phyloP scores from a whole-genome alignment of 805 yeast genomes.

The Lachancea kluyveri region DNA sequence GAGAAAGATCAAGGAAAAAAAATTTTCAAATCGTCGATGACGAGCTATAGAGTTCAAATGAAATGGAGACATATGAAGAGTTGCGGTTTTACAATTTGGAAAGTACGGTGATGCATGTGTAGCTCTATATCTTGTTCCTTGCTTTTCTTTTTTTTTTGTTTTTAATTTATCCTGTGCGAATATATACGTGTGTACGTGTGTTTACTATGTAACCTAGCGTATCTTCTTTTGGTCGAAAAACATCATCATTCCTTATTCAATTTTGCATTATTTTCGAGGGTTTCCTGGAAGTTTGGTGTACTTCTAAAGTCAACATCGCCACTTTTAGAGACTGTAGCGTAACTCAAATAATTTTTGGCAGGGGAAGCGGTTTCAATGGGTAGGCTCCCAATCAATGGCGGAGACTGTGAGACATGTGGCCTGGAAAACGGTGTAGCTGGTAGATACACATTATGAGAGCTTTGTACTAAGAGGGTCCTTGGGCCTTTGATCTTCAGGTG shows the following conservation, averaged over 20 bases:
- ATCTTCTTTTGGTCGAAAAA: slow-evolving; percentile 5
- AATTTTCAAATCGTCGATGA: slow-evolving; percentile 2
- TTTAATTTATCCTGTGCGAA: too few relatives aligned
- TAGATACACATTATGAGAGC: slow-evolving; percentile 16
- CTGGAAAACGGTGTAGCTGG: slow-evolving; percentile 11
- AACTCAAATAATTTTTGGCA: slow-evolving; percentile 17
- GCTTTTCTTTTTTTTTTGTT: too few relatives aligned
- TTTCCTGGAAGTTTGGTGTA: slow-evolving; percentile 15
- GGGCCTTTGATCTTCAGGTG: slow-evolving; percentile 30
- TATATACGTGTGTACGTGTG: too few relatives aligned
- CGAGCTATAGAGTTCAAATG: too few relatives aligned
- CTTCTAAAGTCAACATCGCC: slow-evolving; percentile 19
- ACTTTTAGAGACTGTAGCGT: slow-evolving; percentile 18
- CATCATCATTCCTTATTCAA: too few relatives aligned
- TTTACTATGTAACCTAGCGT: too few relatives aligned
- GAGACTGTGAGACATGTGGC: too few relatives aligned
- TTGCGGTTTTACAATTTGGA: too few relatives aligned
- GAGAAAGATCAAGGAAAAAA: neutral
- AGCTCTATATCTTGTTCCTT: too few relatives aligned
- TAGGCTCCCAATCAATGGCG: neutral
- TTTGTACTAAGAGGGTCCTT: slow-evolving; percentile 29
- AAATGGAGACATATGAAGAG: too few relatives aligned
- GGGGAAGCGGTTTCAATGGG: neutral
- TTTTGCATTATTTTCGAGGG: too few relatives aligned
- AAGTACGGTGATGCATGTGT: too few relatives aligned